Evolutionary conservation across 2,329 filamentous ascomycete genomes (phyloP).

Genomic region (Phyllosticta citribraziliensis): DNA sequence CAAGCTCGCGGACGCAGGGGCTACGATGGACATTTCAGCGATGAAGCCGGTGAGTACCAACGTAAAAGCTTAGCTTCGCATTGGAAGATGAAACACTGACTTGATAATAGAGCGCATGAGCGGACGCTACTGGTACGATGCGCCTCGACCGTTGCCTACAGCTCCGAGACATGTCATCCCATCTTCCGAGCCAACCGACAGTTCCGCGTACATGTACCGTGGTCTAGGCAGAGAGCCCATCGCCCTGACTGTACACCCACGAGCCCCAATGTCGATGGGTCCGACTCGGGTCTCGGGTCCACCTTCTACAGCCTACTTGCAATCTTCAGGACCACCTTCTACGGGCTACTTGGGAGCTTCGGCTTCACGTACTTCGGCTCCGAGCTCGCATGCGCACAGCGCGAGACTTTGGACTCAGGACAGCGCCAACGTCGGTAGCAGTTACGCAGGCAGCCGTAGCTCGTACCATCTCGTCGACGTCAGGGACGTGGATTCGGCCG

Average conservation of each 20-base stretch:
- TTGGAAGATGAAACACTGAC: background rate
- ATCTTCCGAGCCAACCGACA: background rate
- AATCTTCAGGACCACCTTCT: background rate
- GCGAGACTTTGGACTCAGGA: background rate
- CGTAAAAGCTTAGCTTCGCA: no score
- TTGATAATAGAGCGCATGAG: background rate
- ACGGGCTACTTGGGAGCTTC: background rate
- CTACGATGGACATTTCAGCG: background rate
- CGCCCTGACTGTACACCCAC: background rate
- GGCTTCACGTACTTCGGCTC: background rate
- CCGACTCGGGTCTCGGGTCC: background rate
- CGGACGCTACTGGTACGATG: background rate
- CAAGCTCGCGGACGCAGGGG: background rate
- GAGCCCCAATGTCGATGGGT: background rate
- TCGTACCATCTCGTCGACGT: conserved; percentile 6
- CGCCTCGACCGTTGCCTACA: background rate
- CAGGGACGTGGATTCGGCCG: background rate
- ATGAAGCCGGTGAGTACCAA: background rate
- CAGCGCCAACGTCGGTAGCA: background rate
- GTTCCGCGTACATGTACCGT: background rate
- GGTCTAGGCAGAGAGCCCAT: background rate
- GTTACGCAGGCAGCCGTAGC: background rate
- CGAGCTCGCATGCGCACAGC: background rate
- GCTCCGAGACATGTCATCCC: background rate
- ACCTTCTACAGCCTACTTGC: background rate